These are phyloP conservation scores for Beauveria varroae DNA, from an alignment of 2,329 filamentous ascomycete species.

Conservation along the genomic window DNA sequence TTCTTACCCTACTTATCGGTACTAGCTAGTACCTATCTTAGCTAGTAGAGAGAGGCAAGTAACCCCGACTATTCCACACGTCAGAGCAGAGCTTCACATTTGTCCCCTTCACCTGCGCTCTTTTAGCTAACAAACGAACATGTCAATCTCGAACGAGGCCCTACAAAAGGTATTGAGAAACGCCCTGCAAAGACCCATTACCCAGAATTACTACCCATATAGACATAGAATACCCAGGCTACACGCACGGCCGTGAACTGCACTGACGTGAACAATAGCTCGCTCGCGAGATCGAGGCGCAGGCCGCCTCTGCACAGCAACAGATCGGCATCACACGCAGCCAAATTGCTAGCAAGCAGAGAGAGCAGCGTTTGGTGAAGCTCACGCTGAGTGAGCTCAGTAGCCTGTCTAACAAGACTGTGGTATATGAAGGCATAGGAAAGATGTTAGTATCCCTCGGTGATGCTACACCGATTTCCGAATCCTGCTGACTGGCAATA, in stretches of 20 bases:
- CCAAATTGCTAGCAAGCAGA: constrained; percentile 77
- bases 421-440: constrained; percentile 88
- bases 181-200: too few relatives aligned
- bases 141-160: constrained; percentile 93
- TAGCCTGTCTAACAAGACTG: constrained; percentile 65
- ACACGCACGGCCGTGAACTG: too few relatives aligned
- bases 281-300: constrained; percentile 87
- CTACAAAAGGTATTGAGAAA: constrained; percentile 67
- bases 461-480: background rate
- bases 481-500: background rate
- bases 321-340: constrained; percentile 81
- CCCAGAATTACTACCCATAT: background rate
- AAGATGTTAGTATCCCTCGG: constrained; percentile 67
- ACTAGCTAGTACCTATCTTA: too few relatives aligned
- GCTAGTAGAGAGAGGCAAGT: too few relatives aligned
- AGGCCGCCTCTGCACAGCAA: constrained; percentile 81
- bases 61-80: too few relatives aligned
- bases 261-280: constrained; percentile 45
- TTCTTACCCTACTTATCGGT: too few relatives aligned
- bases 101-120: background rate
- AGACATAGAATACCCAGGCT: constrained; percentile 7
- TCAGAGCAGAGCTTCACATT: too few relatives aligned
- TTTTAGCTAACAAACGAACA: constrained; percentile 33
- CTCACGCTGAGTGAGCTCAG: constrained; percentile 78
- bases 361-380: constrained; percentile 82